A percentile compares a stretch with the other conserved stretches of the same genome.
Conservation (phyloP, 352 stramenopile species). For the Globisporangium uncinulatum region DNA sequence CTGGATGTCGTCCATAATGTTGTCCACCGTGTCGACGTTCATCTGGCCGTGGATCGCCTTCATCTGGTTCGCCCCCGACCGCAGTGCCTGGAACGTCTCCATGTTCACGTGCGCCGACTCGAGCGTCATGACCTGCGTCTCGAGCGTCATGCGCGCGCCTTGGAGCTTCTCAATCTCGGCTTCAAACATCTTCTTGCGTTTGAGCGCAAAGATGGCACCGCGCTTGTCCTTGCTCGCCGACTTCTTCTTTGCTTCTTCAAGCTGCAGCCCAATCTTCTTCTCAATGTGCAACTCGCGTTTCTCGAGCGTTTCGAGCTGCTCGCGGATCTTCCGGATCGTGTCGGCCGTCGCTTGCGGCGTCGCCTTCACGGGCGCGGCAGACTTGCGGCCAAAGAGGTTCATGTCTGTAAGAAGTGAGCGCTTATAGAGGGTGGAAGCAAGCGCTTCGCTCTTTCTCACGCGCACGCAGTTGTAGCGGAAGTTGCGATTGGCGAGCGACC, state of each 20-base stretch:
- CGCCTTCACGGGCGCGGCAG: slow-evolving; percentile 41
- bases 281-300: slow-evolving; percentile 95
- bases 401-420: slow-evolving; percentile 22
- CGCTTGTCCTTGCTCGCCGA: slow-evolving; percentile 96
- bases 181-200: slow-evolving; percentile 99
- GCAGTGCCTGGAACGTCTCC: slow-evolving; percentile 95
- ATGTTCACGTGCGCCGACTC: slow-evolving; percentile 94
- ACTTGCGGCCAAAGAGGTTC: slow-evolving; percentile 86
- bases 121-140: slow-evolving; percentile 90
- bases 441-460: background rate
- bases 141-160: slow-evolving; percentile 95
- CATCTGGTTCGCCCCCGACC: slow-evolving; percentile 91
- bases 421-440: background rate
- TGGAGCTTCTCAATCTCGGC: slow-evolving; percentile 97
- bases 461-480: background rate
- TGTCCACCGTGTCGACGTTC: slow-evolving; percentile 96
- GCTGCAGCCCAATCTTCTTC: slow-evolving; percentile 94
- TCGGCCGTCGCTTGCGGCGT: slow-evolving; percentile 68
- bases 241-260: slow-evolving; percentile 95
- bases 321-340: slow-evolving; percentile 88
- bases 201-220: slow-evolving; percentile 96
- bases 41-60: slow-evolving; percentile 94
- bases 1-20: slow-evolving; percentile 98
- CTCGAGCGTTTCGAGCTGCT: slow-evolving; percentile 89
- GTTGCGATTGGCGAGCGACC: too few relatives aligned